phyloP scores from a whole-genome alignment of 768 basidiomycete species.

The Amanita inopinata region DNA sequence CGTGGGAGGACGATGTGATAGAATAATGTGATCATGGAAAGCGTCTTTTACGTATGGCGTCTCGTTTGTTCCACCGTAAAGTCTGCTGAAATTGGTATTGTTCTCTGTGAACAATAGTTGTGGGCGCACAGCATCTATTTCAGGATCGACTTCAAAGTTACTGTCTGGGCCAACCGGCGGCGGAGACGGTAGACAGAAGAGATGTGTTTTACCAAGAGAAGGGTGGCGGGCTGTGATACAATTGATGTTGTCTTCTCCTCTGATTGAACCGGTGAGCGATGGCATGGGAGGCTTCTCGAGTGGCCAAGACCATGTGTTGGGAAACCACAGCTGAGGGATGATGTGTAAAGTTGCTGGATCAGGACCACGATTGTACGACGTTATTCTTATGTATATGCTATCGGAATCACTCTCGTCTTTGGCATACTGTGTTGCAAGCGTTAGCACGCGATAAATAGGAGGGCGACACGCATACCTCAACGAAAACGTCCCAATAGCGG shows the following conservation, averaged over 20 bases:
- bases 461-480: constrained; percentile 57
- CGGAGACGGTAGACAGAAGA: constrained; percentile 89
- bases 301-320: constrained; percentile 98
- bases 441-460: not conserved
- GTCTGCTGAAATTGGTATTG: constrained; percentile 87
- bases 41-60: constrained; percentile 88
- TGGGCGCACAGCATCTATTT: constrained; percentile 65
- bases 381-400: constrained; percentile 86
- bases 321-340: constrained; percentile 94
- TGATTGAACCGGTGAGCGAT: constrained; percentile 42
- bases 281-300: constrained; percentile 58
- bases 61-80: constrained; percentile 84
- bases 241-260: constrained; percentile 39
- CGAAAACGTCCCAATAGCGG: constrained; percentile 97
- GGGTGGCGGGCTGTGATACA: constrained; percentile 68
- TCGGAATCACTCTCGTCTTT: constrained; percentile 92
- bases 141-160: constrained; percentile 51
- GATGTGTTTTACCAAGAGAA: constrained; percentile 61
- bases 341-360: constrained; percentile 91
- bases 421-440: constrained; percentile 60
- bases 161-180: constrained; percentile 76
- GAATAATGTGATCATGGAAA: constrained; percentile 96
- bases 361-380: constrained; percentile 92
- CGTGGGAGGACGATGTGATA: constrained; percentile 61
- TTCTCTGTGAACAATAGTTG: constrained; percentile 94